Conservation (phyloP, 129 eudicot species). For the Rutidosis leptorrhynchoides region DNA sequence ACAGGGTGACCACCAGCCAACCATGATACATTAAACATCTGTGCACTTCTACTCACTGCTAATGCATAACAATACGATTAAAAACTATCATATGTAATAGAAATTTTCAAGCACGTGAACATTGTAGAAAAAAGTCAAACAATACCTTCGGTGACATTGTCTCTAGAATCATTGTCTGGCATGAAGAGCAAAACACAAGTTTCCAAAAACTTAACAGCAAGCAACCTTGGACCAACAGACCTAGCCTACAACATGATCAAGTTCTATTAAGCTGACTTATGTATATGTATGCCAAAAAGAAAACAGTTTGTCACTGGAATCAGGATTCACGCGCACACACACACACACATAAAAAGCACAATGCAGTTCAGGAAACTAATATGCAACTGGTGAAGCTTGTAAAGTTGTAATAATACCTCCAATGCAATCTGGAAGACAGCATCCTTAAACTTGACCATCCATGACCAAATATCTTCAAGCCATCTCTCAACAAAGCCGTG, state of each 20-base stretch:
- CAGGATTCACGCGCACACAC: too few relatives aligned
- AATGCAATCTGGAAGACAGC: constrained; percentile 50
- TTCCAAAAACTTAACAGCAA: constrained; percentile 86
- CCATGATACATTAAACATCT: constrained; percentile 62
- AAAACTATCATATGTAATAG: background rate
- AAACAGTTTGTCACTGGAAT: background rate
- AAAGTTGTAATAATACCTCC: constrained; percentile 51
- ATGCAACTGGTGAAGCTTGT: constrained; percentile 9
- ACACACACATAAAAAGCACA: background rate
- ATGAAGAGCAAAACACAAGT: constrained; percentile 54
- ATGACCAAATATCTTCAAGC: constrained; percentile 83
- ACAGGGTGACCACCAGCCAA: constrained; percentile 71
- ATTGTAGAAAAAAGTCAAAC: constrained; percentile 8
- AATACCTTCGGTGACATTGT: constrained; percentile 49
- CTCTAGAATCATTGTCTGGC: constrained; percentile 65
- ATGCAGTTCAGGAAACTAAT: constrained; percentile 9
- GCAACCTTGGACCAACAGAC: constrained; percentile 69
- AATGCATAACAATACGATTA: constrained; percentile 21
- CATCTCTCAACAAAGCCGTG: constrained; percentile 86
- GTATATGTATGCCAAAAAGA: background rate
- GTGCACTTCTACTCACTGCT: constrained; percentile 38
- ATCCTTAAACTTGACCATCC: constrained; percentile 81
- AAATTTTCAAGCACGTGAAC: background rate
- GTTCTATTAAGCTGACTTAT: constrained; percentile 3
- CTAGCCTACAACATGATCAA: constrained; percentile 46